Conservation (phyloP, 2,329 filamentous ascomycete genomes). For the Pyrenochaeta sp. region DNA sequence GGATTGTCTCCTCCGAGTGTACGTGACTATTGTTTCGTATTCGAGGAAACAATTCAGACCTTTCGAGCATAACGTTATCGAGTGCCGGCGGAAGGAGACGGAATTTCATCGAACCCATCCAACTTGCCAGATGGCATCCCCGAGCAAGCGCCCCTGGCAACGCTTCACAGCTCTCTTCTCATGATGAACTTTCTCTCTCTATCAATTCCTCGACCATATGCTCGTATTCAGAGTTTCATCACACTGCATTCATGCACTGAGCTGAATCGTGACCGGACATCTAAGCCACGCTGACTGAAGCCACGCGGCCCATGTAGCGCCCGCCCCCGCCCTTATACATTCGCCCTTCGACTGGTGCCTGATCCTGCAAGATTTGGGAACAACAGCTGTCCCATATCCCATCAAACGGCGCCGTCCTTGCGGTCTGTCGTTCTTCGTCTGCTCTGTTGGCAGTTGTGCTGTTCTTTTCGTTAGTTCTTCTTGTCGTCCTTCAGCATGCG, state of each 20-base stretch:
- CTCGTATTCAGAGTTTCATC: conserved; percentile 23
- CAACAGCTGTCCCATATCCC: conserved; percentile 28
- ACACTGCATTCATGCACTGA: conserved; percentile 19
- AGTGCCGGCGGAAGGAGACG: conserved; percentile 8
- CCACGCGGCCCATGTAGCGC: conserved; percentile 15
- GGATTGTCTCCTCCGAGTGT: no score
- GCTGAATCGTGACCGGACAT: conserved; percentile 34
- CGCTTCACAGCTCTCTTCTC: neutral
- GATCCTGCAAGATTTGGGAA: conserved; percentile 28
- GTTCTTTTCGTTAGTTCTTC: conserved; percentile 13
- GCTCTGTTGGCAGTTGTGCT: conserved; percentile 7
- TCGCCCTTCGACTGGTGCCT: conserved; percentile 43
- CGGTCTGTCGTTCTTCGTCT: conserved; percentile 17
- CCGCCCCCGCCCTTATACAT: conserved; percentile 18
- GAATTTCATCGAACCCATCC: conserved; percentile 9
- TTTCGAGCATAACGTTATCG: neutral
- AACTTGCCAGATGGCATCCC: conserved; percentile 26
- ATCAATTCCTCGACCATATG: neutral
- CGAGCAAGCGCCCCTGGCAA: neutral
- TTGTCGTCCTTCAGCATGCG: conserved; percentile 33
- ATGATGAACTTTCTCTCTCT: neutral
- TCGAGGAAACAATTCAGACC: no score
- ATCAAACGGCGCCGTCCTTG: conserved; percentile 26
- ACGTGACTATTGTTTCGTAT: no score
- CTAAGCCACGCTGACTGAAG: conserved; percentile 40